phyloP scores from a whole-genome alignment of 2,329 filamentous ascomycete genomes.

The Neurospora sp. region DNA sequence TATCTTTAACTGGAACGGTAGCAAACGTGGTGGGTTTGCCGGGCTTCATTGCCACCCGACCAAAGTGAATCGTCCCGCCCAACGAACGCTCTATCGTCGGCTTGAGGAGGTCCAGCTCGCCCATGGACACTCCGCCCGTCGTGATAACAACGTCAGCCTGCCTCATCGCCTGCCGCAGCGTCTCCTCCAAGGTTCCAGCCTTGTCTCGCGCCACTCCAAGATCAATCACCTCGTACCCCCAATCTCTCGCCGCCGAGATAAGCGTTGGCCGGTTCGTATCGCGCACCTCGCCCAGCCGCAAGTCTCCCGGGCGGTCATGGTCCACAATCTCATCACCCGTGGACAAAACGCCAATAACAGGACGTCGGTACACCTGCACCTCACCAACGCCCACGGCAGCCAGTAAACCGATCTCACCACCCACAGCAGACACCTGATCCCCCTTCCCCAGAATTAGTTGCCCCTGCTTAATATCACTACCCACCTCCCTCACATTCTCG shows the following conservation, averaged over 20 bases:
- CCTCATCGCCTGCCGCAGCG: slow-evolving; percentile 64
- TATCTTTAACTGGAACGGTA: slow-evolving; percentile 61
- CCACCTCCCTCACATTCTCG: slow-evolving; percentile 85
- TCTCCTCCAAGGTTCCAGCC: slow-evolving; percentile 63
- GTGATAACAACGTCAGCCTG: slow-evolving; percentile 77
- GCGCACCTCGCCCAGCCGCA: slow-evolving; percentile 75
- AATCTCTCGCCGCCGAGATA: slow-evolving; percentile 62
- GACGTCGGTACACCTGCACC: slow-evolving; percentile 64
- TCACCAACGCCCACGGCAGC: slow-evolving; percentile 69
- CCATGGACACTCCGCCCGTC: slow-evolving; percentile 93
- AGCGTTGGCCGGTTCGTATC: slow-evolving; percentile 90
- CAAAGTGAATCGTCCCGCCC: slow-evolving; percentile 91
- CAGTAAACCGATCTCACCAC: slow-evolving; percentile 84
- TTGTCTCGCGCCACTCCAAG: slow-evolving; percentile 75
- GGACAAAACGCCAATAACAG: slow-evolving; percentile 76
- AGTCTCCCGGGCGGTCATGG: slow-evolving; percentile 49
- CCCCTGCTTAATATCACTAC: slow-evolving; percentile 70
- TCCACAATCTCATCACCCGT: slow-evolving; percentile 91
- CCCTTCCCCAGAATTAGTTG: slow-evolving; percentile 64
- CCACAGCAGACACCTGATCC: slow-evolving; percentile 73
- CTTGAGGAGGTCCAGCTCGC: slow-evolving; percentile 91
- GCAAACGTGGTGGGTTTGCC: slow-evolving; percentile 97
- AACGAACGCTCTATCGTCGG: slow-evolving; percentile 86
- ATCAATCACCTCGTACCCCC: slow-evolving; percentile 72
- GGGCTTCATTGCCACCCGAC: slow-evolving; percentile 93